A percentile compares a stretch with the other conserved stretches of the same genome.
phyloP scores from a whole-genome alignment of 148 eudicot genomes.

The Mesembryanthemum crystallinum region DNA sequence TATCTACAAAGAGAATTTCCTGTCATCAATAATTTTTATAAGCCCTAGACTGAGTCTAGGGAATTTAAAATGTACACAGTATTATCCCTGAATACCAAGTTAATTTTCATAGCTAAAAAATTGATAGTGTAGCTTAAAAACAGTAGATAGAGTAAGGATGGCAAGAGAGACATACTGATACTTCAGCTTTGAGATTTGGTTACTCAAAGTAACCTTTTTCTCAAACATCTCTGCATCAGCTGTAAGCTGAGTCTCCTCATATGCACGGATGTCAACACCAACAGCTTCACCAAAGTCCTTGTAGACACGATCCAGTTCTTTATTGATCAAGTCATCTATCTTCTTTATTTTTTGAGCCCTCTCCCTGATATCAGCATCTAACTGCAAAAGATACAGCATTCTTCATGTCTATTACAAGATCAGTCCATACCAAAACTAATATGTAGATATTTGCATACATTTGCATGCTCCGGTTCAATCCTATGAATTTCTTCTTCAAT shows the following conservation, averaged over 20 bases:
- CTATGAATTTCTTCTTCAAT: conserved; percentile 58
- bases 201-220: conserved; percentile 69
- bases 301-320: conserved; percentile 69
- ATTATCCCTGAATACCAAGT: not conserved
- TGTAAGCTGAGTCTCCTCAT: conserved; percentile 89
- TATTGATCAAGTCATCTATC: conserved; percentile 81
- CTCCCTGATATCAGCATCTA: conserved; percentile 40
- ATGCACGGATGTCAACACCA: conserved; percentile 86
- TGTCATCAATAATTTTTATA: not conserved
- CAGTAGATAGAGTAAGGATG: not conserved
- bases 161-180: conserved; percentile 69
- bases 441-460: conserved; percentile 41
- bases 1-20: not conserved
- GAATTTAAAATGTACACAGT: not conserved
- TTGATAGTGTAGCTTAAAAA: not conserved
- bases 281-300: conserved; percentile 80
- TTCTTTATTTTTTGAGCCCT: conserved; percentile 59
- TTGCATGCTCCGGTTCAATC: conserved; percentile 59
- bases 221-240: conserved; percentile 75
- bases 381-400: conserved; percentile 43
- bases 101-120: not conserved
- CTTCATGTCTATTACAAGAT: not conserved
- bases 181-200: conserved; percentile 87
- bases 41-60: not conserved
- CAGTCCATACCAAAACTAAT: conserved; percentile 8